Base-by-base conservation (phyloP, 768 basidiomycete genomes). In the Leucosporidium creatinivorum region DNA sequence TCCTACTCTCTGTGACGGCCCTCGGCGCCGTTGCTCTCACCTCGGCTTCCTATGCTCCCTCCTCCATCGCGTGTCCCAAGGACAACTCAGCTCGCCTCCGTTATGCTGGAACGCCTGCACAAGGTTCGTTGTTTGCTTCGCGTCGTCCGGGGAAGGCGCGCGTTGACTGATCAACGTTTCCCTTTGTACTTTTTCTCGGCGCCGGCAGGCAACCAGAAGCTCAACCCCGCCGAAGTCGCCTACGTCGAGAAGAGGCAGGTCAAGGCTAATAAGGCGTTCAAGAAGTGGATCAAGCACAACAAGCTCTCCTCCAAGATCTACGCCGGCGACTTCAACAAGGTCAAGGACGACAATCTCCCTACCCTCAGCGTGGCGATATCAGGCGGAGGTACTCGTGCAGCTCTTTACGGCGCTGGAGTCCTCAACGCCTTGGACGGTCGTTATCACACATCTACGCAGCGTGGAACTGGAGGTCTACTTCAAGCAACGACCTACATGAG, bases 331-430 rank as follows among this genome's bases (percentile, higher is more conserved):
- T 47, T 60, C 58, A 13, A 23, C 51, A 23, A 52, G n/a, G 23
- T n/a, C n/a, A 52, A 60, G 15, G 58, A 17, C 7, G 15, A 44
- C n/a, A 48, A 50, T 30, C 44, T 39, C 54, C 83, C 83, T 2
- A 81, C 75, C 1, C 76, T 88, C 30, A 86, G 83, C 5, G 79
- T 89, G 59, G 87, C 87, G 2, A 78, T 88, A 17, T 85, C 85
- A 44, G 89, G 89, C 2, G 86, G 86, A 23, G 87, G 87, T 0
- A 82, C 85, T 59, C 81, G 89, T 47, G 83, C 87, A 0, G 86
- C 86, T 0, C 83, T 84, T 68, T 86, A 82, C 63, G 86, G 83
- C 28, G 87, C 86, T 1, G 86, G 80, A 18, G 81, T 83, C 63
- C 73, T 86, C 26, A 81, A 78, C 25, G 85, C 80, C 4, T 77